Evolutionary conservation across 106 monocot species (phyloP).

Genomic region (Acorus gramineus): DNA sequence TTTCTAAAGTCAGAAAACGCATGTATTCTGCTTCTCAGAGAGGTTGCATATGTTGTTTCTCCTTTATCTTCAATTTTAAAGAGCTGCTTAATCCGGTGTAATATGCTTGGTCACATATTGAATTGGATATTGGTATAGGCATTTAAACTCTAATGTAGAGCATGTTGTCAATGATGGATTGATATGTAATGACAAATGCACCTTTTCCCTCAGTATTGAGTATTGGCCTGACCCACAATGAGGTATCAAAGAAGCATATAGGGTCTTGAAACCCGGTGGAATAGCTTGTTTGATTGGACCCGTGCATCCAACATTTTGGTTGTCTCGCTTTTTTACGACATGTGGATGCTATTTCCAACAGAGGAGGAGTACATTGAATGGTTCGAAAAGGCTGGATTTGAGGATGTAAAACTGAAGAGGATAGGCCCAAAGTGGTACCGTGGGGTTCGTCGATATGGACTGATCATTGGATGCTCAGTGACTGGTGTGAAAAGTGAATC

Average conservation of each 20-base stretch:
- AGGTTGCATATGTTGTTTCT: too few species aligned
- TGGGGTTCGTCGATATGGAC: constrained; percentile 79
- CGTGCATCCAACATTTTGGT: constrained; percentile 94
- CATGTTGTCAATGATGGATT: too few species aligned
- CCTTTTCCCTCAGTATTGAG: constrained; percentile 45
- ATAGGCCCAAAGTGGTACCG: constrained; percentile 97
- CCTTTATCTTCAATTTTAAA: too few species aligned
- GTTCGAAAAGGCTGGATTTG: constrained; percentile 90
- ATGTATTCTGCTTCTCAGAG: too few species aligned
- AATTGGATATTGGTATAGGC: too few species aligned
- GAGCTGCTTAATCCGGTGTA: too few species aligned
- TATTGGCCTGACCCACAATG: constrained; percentile 97
- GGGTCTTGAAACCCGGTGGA: constrained; percentile 72
- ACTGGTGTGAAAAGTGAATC: constrained; percentile 71
- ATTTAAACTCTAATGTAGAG: too few species aligned
- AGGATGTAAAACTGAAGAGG: constrained; percentile 76
- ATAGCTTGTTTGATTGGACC: constrained; percentile 82
- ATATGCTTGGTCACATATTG: too few species aligned
- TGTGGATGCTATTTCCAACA: constrained; percentile 97
- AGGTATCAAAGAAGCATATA: constrained; percentile 86
- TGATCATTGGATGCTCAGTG: constrained; percentile 96
- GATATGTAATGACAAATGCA: too few species aligned
- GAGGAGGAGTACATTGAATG: constrained; percentile 96
- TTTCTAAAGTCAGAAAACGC: too few species aligned
- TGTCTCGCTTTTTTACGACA: constrained; percentile 90